These are phyloP conservation scores for Globisporangium splendens DNA, from an alignment of 352 stramenopile species.

Conservation along the genomic window DNA sequence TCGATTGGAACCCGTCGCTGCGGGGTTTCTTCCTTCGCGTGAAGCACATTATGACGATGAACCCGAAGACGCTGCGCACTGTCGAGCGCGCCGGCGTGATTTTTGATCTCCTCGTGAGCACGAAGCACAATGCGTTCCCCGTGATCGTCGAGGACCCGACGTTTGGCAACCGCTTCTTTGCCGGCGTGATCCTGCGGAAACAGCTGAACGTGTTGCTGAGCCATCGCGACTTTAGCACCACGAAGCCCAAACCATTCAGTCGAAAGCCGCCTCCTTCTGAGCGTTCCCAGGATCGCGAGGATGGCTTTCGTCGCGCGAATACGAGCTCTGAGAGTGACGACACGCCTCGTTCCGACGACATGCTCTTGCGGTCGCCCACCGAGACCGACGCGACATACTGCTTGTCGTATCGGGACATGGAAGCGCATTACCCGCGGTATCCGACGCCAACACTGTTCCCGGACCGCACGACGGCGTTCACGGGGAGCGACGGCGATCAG, in stretches of 20 bases:
- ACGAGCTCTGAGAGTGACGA: conserved; percentile 70
- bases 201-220: conserved; percentile 77
- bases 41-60: conserved; percentile 76
- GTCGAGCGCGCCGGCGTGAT: conserved; percentile 79
- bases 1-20: conserved; percentile 93
- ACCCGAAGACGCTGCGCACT: conserved; percentile 52
- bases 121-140: conserved; percentile 71
- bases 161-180: conserved; percentile 81
- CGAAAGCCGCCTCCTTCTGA: conserved; percentile 66
- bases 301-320: conserved; percentile 18
- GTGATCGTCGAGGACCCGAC: conserved; percentile 84
- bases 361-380: conserved; percentile 34
- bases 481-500: conserved; percentile 13
- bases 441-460: conserved; percentile 52
- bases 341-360: conserved; percentile 86
- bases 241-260: conserved; percentile 76
- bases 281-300: conserved; percentile 17
- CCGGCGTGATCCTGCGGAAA: conserved; percentile 51
- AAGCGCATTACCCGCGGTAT: conserved; percentile 81
- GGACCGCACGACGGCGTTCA: conserved; percentile 19
- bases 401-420: conserved; percentile 79
- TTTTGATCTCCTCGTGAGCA: conserved; percentile 69
- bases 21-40: conserved; percentile 74
- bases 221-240: conserved; percentile 80
- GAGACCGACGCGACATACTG: conserved; percentile 38